These are phyloP conservation scores for Fusarium virguliforme DNA, from an alignment of 2,329 filamentous ascomycete species.

Conservation along the genomic window DNA sequence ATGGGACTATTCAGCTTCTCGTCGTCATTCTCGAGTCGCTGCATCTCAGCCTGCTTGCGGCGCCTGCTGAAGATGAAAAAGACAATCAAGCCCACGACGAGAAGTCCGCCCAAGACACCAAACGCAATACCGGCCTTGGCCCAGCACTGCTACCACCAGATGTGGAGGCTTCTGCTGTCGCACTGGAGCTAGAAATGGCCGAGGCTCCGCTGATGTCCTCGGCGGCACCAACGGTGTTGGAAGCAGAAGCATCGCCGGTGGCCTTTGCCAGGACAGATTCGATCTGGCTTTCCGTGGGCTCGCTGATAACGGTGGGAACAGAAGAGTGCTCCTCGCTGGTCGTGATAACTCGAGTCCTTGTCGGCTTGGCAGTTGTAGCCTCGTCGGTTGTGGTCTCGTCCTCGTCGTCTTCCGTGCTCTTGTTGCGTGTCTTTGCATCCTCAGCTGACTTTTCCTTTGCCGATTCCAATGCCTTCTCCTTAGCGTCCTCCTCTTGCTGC, in stretches of 20 bases:
- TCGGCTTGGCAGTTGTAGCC: slow-evolving; percentile 42
- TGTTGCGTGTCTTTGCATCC: slow-evolving; percentile 34
- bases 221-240: slow-evolving; percentile 27
- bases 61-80: slow-evolving; percentile 80
- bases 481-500: slow-evolving; percentile 7
- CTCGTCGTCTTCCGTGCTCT: slow-evolving; percentile 23
- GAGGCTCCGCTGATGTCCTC: slow-evolving; percentile 37
- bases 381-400: slow-evolving; percentile 13
- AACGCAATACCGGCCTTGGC: slow-evolving; percentile 87
- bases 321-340: slow-evolving; percentile 44
- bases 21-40: slow-evolving; percentile 70
- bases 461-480: slow-evolving; percentile 17
- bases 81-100: slow-evolving; percentile 76
- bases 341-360: slow-evolving; percentile 34
- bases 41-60: slow-evolving; percentile 75
- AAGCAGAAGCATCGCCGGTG: slow-evolving; percentile 43
- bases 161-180: slow-evolving; percentile 40
- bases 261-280: slow-evolving; percentile 54
- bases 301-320: slow-evolving; percentile 50
- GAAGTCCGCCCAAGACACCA: slow-evolving; percentile 81
- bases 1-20: slow-evolving; percentile 72
- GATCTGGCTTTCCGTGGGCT: slow-evolving; percentile 49
- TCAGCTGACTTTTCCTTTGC: slow-evolving; percentile 26
- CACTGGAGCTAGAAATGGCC: slow-evolving; percentile 42
- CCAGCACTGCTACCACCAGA: slow-evolving; percentile 55